Conservation (phyloP, 257 asterid genomes). For the Solanum peruvianum region DNA sequence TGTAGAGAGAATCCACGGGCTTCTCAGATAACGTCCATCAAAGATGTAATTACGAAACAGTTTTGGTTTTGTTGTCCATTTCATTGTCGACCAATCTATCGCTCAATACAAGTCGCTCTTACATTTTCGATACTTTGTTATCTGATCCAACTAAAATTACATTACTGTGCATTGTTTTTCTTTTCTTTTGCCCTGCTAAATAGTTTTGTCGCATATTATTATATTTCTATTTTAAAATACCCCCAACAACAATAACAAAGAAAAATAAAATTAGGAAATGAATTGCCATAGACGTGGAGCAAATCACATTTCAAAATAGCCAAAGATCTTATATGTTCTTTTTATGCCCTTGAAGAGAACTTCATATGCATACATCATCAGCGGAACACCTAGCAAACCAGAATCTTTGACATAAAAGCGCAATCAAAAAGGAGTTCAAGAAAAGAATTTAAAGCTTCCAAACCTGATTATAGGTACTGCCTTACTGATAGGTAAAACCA, state of each 20-base stretch:
- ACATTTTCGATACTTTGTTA: background rate
- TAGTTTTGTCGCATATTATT: background rate
- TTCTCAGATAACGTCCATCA: background rate
- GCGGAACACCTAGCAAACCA: background rate
- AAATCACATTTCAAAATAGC: background rate
- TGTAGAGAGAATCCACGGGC: background rate
- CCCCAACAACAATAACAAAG: background rate
- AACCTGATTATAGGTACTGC: background rate
- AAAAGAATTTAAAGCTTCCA: background rate
- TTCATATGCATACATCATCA: background rate
- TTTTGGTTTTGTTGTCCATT: background rate
- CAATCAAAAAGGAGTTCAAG: background rate
- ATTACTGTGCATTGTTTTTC: background rate
- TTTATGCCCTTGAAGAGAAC: background rate
- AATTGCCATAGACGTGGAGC: background rate
- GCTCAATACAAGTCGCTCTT: background rate
- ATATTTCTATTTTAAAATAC: background rate
- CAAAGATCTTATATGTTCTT: background rate
- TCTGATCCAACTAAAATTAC: background rate
- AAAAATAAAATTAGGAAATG: background rate
- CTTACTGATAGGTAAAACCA: background rate
- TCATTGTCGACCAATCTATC: background rate
- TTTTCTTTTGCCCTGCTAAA: background rate
- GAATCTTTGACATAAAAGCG: background rate
- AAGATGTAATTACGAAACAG: background rate